Evolutionary conservation across 225 moss, liverwort and hornwort species (phyloP).

Genomic region (Anthoceros angustus): DNA sequence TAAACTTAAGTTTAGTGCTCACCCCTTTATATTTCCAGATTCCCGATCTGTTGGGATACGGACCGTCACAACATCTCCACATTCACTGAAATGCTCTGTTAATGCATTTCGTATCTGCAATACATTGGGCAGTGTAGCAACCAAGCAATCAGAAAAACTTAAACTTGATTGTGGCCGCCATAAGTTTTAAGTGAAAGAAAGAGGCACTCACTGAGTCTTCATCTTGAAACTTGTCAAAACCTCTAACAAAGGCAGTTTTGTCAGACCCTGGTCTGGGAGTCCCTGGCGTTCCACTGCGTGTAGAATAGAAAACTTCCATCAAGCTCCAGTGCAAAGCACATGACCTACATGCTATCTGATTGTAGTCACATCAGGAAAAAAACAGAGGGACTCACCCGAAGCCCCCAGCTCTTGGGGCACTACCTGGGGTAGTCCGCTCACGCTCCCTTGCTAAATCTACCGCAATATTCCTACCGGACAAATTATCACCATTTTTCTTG

Average conservation of each 20-base stretch:
- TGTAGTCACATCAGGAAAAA: not conserved
- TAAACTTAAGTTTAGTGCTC: not conserved
- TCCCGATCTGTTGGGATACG: constrained; percentile 64
- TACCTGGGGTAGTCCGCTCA: constrained; percentile 33
- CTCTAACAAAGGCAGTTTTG: constrained; percentile 44
- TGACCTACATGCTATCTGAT: not conserved
- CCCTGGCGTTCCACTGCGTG: constrained; percentile 55
- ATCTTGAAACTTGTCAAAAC: constrained; percentile 48
- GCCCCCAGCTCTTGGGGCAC: constrained; percentile 14
- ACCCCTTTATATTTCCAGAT: constrained; percentile 63
- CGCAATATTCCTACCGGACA: constrained; percentile 60
- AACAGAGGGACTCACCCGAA: constrained; percentile 20
- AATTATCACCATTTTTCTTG: constrained; percentile 29
- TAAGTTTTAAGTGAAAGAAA: no score
- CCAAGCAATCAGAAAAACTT: not conserved
- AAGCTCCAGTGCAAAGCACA: no score
- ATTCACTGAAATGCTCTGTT: constrained; percentile 45
- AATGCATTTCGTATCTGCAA: constrained; percentile 50
- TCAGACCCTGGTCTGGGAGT: constrained; percentile 45
- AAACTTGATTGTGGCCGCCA: not conserved
- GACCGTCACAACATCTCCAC: constrained; percentile 33
- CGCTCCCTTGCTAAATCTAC: constrained; percentile 70
- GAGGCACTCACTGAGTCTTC: constrained; percentile 32
- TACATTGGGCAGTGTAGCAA: not conserved
- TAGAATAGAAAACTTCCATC: constrained; percentile 10